These are phyloP conservation scores for Neonectria punicea DNA, from an alignment of 2,329 filamentous ascomycete species.

Conservation along the genomic window DNA sequence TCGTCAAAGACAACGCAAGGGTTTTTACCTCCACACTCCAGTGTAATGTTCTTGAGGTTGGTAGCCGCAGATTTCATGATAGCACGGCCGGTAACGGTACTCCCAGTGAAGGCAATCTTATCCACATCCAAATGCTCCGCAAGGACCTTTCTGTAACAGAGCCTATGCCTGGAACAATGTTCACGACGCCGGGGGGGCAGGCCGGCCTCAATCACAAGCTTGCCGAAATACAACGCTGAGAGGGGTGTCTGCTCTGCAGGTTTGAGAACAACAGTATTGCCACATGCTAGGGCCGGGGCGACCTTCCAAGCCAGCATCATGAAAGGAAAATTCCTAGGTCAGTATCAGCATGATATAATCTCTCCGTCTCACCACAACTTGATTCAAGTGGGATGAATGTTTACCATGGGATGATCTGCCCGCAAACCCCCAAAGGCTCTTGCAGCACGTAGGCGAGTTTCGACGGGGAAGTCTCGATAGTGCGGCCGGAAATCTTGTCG, in stretches of 20 bases:
- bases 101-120: constrained; percentile 78
- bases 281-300: no score
- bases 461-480: constrained; percentile 70
- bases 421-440: constrained; percentile 76
- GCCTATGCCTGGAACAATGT: constrained; percentile 74
- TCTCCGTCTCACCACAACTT: not conserved
- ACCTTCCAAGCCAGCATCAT: constrained; percentile 73
- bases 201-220: constrained; percentile 73
- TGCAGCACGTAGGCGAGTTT: constrained; percentile 76
- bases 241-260: constrained; percentile 70
- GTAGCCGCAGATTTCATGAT: constrained; percentile 75
- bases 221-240: constrained; percentile 70
- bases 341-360: not conserved
- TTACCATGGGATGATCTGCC: constrained; percentile 69
- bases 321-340: constrained; percentile 36
- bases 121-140: constrained; percentile 71
- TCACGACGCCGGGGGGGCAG: constrained; percentile 81
- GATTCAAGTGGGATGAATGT: not conserved
- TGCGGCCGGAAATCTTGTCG: constrained; percentile 76
- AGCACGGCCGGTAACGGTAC: constrained; percentile 71
- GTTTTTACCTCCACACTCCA: constrained; percentile 68
- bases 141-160: constrained; percentile 69
- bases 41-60: constrained; percentile 67
- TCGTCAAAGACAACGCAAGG: constrained; percentile 68
- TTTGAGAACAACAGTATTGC: constrained; percentile 68